Evolutionary conservation across 352 stramenopile genomes (phyloP).

Genomic region (Pythium phragmitis): DNA sequence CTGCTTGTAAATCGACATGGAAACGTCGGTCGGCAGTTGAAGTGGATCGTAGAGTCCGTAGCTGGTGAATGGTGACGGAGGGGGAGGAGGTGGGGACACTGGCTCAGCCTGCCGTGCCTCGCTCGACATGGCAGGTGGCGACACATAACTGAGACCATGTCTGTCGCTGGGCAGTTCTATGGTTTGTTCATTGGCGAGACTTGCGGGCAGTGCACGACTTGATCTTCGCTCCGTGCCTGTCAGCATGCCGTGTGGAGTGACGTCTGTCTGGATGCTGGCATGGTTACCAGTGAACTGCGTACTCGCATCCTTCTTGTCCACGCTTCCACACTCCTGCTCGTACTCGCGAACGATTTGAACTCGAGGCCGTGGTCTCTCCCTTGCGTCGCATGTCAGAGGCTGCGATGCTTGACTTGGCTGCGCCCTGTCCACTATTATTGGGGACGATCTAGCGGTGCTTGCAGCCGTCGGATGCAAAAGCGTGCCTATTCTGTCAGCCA

Average conservation of each 20-base stretch:
- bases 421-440: background rate
- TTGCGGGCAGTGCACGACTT: background rate
- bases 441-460: background rate
- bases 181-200: background rate
- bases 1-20: slow-evolving; percentile 68
- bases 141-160: background rate
- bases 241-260: slow-evolving; percentile 60
- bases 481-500: background rate
- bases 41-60: slow-evolving; percentile 43
- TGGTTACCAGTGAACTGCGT: slow-evolving; percentile 81
- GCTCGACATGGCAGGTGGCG: background rate
- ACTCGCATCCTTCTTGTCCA: slow-evolving; percentile 62
- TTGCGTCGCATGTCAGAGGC: background rate
- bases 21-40: slow-evolving; percentile 29
- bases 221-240: background rate
- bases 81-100: background rate
- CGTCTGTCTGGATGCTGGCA: slow-evolving; percentile 60
- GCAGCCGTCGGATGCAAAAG: background rate
- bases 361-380: slow-evolving; percentile 4
- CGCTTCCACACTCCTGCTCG: slow-evolving; percentile 13
- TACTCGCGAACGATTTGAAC: slow-evolving; percentile 63
- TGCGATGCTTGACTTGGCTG: background rate
- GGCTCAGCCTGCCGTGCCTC: background rate
- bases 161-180: background rate
- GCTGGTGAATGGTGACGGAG: slow-evolving; percentile 8